These are phyloP conservation scores for Calvatia gigantea DNA, from an alignment of 768 basidiomycete genomes.

Conservation along the genomic window DNA sequence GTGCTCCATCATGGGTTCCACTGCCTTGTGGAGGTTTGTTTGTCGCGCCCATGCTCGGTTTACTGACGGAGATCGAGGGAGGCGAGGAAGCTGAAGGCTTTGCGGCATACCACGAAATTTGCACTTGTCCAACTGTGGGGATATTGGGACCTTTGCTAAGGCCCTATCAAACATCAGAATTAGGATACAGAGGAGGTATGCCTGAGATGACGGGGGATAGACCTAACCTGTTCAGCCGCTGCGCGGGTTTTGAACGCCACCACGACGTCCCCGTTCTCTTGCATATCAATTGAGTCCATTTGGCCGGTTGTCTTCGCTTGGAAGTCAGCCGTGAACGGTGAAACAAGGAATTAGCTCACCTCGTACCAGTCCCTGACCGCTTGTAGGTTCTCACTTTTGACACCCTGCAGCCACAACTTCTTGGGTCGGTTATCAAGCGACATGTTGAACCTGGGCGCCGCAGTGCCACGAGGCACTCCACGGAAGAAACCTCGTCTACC, in stretches of 20 bases:
- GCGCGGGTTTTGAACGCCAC: slow-evolving; percentile 70
- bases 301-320: slow-evolving; percentile 57
- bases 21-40: slow-evolving; percentile 14
- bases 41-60: slow-evolving; percentile 8
- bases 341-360: slow-evolving; percentile 32
- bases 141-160: slow-evolving; percentile 69
- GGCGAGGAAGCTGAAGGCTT: slow-evolving; percentile 21
- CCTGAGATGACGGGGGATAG: not conserved
- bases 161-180: slow-evolving; percentile 41
- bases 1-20: slow-evolving; percentile 20
- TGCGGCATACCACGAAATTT: slow-evolving; percentile 62
- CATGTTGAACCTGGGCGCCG: slow-evolving; percentile 69
- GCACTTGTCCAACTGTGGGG: slow-evolving; percentile 60
- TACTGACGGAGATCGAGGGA: slow-evolving; percentile 12
- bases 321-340: slow-evolving; percentile 8
- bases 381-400: slow-evolving; percentile 45
- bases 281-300: slow-evolving; percentile 57
- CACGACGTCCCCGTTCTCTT: slow-evolving; percentile 55
- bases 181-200: not conserved
- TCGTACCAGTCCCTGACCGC: slow-evolving; percentile 83
- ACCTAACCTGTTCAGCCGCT: slow-evolving; percentile 70
- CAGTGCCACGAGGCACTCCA: slow-evolving; percentile 54
- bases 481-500: slow-evolving; percentile 61
- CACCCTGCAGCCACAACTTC: slow-evolving; percentile 73
- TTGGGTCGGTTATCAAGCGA: slow-evolving; percentile 89